Percentiles rank a stretch among this genome's conserved stretches.
Evolutionary conservation across 148 eudicot species (phyloP).

Genomic region (Polygonum maritimum): DNA sequence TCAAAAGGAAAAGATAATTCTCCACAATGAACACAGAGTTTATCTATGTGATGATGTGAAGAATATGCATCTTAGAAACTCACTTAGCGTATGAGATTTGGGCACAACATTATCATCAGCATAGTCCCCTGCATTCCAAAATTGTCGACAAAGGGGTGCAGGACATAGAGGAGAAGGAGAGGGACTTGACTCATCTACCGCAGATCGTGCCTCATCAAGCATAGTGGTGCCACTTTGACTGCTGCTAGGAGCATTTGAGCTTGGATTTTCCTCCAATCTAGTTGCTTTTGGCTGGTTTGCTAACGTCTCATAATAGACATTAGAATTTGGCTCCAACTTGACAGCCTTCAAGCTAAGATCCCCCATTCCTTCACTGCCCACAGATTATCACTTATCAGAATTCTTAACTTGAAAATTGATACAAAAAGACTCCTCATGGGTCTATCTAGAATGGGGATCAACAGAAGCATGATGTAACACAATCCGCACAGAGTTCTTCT

Average conservation of each 20-base stretch:
- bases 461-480: not conserved
- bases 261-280: slow-evolving; percentile 30
- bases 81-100: slow-evolving; percentile 49
- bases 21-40: not conserved
- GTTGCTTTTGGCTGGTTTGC: slow-evolving; percentile 21
- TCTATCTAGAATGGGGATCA: not conserved
- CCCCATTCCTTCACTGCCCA: slow-evolving; percentile 24
- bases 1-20: not conserved
- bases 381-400: slow-evolving; percentile 6
- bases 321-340: slow-evolving; percentile 30
- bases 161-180: slow-evolving; percentile 48
- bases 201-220: slow-evolving; percentile 31
- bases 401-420: not conserved
- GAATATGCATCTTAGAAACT: slow-evolving; percentile 1
- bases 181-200: slow-evolving; percentile 40
- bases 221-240: slow-evolving; percentile 30
- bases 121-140: slow-evolving; percentile 91
- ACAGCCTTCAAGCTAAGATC: slow-evolving; percentile 21
- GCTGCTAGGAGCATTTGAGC: slow-evolving; percentile 20
- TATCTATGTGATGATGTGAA: not conserved
- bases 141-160: slow-evolving; percentile 86
- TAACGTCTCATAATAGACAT: slow-evolving; percentile 13
- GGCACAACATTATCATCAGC: slow-evolving; percentile 28
- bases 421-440: not conserved
- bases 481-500: no score